Conservation (phyloP, 306 rosid genomes). For the barrel medic (Medicago truncatula) region MtrunA17r5.0-ANR NC_053045.1:39022001-39022500, state of each 20-base stretch:
- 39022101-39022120: background rate
- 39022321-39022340: conserved; percentile 74
- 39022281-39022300: conserved; percentile 69
- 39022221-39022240: conserved; percentile 19
- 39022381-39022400: conserved; percentile 20
- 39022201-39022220: conserved; percentile 15
- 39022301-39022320: conserved; percentile 91
- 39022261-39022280: background rate
- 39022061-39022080: background rate
- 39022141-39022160: background rate
- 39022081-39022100: conserved; percentile 2
- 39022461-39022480: conserved; percentile 60
- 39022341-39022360: conserved; percentile 97
- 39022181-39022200: conserved; percentile 3
- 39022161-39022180: conserved; percentile 7
- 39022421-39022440: background rate
- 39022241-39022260: conserved; percentile 14
- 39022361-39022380: conserved; percentile 19
- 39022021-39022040: background rate
- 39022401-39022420: background rate
- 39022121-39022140: background rate
- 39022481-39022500: conserved; percentile 94
- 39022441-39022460: background rate
- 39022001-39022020: background rate
- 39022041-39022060: background rate